These are phyloP conservation scores for Neostapfia colusana DNA, from an alignment of 176 grass and related monocot species.

Conservation along the genomic window DNA sequence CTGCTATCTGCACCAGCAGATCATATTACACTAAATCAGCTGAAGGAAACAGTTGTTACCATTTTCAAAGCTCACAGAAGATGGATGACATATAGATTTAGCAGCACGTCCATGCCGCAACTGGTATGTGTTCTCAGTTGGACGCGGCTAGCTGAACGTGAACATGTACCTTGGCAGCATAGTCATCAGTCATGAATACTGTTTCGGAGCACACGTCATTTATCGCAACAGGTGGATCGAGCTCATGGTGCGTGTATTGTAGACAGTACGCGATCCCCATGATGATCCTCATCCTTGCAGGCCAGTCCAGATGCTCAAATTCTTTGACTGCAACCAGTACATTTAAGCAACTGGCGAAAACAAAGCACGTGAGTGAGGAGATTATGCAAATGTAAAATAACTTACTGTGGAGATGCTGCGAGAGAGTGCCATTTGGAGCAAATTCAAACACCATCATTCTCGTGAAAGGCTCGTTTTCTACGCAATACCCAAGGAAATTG, in stretches of 20 bases:
- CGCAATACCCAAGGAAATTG: constrained; percentile 82
- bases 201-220: constrained; percentile 50
- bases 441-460: constrained; percentile 97
- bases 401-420: constrained; percentile 87
- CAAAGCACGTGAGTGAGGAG: not conserved
- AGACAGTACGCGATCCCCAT: constrained; percentile 89
- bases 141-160: not conserved
- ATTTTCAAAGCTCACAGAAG: not conserved
- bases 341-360: constrained; percentile 14
- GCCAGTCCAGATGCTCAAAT: constrained; percentile 81
- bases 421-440: constrained; percentile 83
- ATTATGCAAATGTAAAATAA: constrained; percentile 26
- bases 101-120: not conserved
- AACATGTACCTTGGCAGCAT: constrained; percentile 79
- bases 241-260: constrained; percentile 84
- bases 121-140: not conserved
- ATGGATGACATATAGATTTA: not conserved
- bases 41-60: not conserved
- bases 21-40: not conserved
- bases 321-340: constrained; percentile 67
- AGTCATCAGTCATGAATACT: constrained; percentile 80
- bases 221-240: constrained; percentile 63
- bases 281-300: constrained; percentile 87
- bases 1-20: constrained; percentile 54
- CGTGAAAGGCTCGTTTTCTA: constrained; percentile 86